phyloP scores from a whole-genome alignment of 2,329 filamentous ascomycete species.

The Ascochyta lentis region DNA sequence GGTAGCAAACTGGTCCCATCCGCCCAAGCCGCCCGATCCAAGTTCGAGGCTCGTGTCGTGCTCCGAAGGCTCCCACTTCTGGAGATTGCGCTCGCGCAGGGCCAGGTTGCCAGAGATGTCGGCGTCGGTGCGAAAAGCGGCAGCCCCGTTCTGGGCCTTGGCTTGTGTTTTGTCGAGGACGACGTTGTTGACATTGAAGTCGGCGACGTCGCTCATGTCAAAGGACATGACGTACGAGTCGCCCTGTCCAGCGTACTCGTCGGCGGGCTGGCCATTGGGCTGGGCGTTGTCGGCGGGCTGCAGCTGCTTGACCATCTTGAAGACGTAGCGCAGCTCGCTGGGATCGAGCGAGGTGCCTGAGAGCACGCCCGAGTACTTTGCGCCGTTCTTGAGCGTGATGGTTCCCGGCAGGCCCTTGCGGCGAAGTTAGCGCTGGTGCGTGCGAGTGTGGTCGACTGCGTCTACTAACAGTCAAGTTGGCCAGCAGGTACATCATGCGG shows the following conservation, averaged over 20 bases:
- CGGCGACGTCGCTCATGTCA: conserved; percentile 65
- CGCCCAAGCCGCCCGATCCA: conserved; percentile 59
- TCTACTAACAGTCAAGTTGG: conserved; percentile 63
- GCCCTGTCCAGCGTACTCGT: conserved; percentile 56
- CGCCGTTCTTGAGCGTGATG: conserved; percentile 66
- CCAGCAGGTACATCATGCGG: conserved; percentile 64
- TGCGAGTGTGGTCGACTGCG: background rate
- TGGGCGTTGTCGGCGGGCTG: conserved; percentile 50
- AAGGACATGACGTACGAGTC: conserved; percentile 64
- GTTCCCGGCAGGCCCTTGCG: conserved; percentile 62
- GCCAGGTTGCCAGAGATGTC: conserved; percentile 81
- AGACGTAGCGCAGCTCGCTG: conserved; percentile 60
- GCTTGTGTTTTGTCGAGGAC: conserved; percentile 58
- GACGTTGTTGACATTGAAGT: conserved; percentile 62
- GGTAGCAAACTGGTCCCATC: conserved; percentile 93
- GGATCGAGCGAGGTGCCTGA: conserved; percentile 62
- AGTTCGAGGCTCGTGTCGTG: conserved; percentile 71
- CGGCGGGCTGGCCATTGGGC: conserved; percentile 54
- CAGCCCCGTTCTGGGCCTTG: conserved; percentile 61
- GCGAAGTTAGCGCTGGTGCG: conserved; percentile 17
- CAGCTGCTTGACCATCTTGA: conserved; percentile 70
- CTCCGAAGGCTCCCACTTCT: conserved; percentile 80
- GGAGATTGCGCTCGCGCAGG: conserved; percentile 75
- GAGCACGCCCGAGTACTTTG: conserved; percentile 67
- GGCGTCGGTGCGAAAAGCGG: conserved; percentile 82